These are phyloP conservation scores for Leishmania braziliensis DNA, from an alignment of 208 protist species.

Conservation along the genomic window DNA sequence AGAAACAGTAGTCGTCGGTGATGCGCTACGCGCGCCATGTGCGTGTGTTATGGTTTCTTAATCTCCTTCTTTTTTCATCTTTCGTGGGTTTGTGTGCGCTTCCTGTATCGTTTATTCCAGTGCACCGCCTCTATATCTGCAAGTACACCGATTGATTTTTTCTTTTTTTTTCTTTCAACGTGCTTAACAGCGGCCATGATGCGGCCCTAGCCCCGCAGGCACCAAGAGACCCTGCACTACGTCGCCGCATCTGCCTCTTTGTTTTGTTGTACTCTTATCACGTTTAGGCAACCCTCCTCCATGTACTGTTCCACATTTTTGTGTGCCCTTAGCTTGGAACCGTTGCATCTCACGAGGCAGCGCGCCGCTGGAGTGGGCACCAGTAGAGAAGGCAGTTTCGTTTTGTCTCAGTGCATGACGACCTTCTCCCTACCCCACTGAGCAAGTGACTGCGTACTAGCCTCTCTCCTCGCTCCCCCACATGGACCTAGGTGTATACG, in stretches of 20 bases:
- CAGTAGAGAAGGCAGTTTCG: not conserved
- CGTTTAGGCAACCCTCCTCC: not conserved
- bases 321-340: not conserved
- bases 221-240: conserved; percentile 1
- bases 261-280: not conserved
- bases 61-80: not conserved
- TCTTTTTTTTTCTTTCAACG: not conserved
- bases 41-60: not conserved
- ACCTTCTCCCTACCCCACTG: not conserved
- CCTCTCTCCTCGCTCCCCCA: not conserved
- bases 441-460: not conserved
- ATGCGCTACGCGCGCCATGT: not conserved
- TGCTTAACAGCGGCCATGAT: not conserved
- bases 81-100: not conserved
- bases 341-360: not conserved
- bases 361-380: not conserved
- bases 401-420: not conserved
- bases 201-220: not conserved
- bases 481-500: not conserved
- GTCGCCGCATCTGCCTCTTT: not conserved
- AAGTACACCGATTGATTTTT: not conserved
- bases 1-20: not conserved
- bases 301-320: not conserved
- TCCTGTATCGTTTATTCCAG: not conserved
- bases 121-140: not conserved